Percentiles rank a stretch among this genome's conserved stretches.
These are phyloP conservation scores for Talaromyces rugulosus DNA, from an alignment of 2,329 filamentous ascomycete species.

Conservation along the genomic window DNA sequence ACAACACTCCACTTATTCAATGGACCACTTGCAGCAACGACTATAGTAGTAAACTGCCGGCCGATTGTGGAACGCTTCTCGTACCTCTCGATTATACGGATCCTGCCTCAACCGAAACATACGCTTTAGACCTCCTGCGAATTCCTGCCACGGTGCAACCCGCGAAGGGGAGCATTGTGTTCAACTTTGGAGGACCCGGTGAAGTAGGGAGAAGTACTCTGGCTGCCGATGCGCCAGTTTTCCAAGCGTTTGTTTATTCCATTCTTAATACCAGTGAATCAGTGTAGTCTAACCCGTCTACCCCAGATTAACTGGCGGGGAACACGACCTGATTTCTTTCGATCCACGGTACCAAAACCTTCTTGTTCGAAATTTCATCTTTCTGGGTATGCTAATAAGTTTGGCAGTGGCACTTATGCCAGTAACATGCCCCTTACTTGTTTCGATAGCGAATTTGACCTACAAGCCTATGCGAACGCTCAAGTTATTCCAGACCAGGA, in stretches of 20 bases:
- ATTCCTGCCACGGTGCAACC: conserved; percentile 24
- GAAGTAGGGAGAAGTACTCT: conserved; percentile 10
- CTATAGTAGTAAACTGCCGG: background rate
- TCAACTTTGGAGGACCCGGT: conserved; percentile 33
- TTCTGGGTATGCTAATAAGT: background rate
- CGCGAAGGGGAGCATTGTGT: conserved; percentile 27
- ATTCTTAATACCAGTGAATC: background rate
- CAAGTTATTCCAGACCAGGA: background rate
- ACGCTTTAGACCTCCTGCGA: conserved; percentile 25
- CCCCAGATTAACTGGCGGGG: background rate
- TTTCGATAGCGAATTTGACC: background rate
- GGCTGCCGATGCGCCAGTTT: background rate
- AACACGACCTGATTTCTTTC: conserved; percentile 1
- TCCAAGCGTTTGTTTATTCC: background rate
- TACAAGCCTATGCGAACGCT: background rate
- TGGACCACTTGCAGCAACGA: background rate
- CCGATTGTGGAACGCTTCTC: conserved; percentile 26
- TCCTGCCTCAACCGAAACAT: conserved; percentile 15
- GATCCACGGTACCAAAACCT: background rate
- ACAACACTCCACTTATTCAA: background rate
- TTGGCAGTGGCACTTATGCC: background rate
- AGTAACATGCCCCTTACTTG: conserved; percentile 4
- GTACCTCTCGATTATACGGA: conserved; percentile 34
- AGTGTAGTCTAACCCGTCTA: background rate
- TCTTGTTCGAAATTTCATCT: background rate